Conservation (phyloP, 169 alveolate species). For the Eimeria nieschulzi region DNA sequence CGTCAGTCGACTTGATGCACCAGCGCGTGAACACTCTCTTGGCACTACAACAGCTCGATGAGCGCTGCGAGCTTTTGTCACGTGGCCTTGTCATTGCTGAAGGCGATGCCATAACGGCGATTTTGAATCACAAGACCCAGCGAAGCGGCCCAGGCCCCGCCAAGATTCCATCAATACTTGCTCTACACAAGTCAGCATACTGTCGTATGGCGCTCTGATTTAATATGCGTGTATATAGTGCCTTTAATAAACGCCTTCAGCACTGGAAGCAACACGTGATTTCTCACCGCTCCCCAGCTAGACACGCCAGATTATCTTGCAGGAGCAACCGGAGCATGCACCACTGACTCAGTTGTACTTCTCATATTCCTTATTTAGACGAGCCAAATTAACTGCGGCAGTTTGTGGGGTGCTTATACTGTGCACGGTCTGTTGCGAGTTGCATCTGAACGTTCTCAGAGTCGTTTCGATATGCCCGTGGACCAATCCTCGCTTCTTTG, state of each 20-base stretch:
- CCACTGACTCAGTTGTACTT: too few relatives aligned
- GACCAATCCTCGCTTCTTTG: constrained; percentile 27
- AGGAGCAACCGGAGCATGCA: too few relatives aligned
- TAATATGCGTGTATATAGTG: not conserved
- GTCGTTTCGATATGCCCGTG: constrained; percentile 40
- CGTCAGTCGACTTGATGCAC: not conserved
- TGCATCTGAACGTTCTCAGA: constrained; percentile 8
- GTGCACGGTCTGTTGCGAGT: too few relatives aligned
- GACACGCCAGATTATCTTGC: too few relatives aligned
- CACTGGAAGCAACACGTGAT: too few relatives aligned
- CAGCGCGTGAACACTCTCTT: not conserved
- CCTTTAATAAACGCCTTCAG: not conserved
- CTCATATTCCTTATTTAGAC: too few relatives aligned
- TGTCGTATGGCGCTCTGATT: not conserved
- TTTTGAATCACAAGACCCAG: not conserved
- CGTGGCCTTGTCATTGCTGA: not conserved
- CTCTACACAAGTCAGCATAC: not conserved
- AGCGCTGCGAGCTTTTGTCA: not conserved
- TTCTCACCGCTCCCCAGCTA: too few relatives aligned
- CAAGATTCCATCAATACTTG: not conserved
- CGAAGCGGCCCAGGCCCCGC: not conserved
- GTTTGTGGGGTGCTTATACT: too few relatives aligned
- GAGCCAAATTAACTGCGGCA: too few relatives aligned
- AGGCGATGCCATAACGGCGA: not conserved
- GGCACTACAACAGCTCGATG: not conserved